Evolutionary conservation across 202 grass and related monocot species (phyloP).

Genomic region (Setaria viridis): DNA sequence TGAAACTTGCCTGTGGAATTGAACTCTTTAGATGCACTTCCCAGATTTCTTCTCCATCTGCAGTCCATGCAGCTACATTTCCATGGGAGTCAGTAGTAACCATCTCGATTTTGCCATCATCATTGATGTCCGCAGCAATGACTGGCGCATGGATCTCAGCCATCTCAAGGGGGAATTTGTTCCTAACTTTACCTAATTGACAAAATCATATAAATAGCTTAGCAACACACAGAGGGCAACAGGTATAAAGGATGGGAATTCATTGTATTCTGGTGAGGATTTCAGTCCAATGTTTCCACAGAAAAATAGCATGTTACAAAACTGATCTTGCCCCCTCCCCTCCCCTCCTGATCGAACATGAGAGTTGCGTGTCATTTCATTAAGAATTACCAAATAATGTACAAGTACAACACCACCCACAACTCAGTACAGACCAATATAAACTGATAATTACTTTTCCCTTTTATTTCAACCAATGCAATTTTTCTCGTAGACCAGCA

Average conservation of each 20-base stretch:
- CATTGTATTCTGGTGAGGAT: slow-evolving; percentile 11
- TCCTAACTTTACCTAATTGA: slow-evolving; percentile 78
- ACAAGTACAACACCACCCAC: background rate
- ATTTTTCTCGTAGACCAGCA: background rate
- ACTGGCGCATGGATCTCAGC: slow-evolving; percentile 90
- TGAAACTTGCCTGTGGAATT: slow-evolving; percentile 79
- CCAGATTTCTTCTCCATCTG: slow-evolving; percentile 93
- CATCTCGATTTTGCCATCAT: slow-evolving; percentile 98
- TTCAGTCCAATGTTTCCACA: slow-evolving; percentile 4
- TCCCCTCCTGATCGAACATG: background rate
- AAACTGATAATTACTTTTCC: slow-evolving; percentile 19
- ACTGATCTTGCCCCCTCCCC: background rate
- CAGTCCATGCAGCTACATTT: slow-evolving; percentile 95
- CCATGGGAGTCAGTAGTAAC: slow-evolving; percentile 88
- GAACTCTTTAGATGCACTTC: slow-evolving; percentile 94
- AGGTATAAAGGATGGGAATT: background rate
- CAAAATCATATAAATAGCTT: slow-evolving; percentile 31
- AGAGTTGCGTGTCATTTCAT: background rate
- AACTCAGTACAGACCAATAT: background rate
- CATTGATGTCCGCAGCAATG: slow-evolving; percentile 90
- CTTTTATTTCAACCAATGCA: background rate
- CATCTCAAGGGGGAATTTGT: slow-evolving; percentile 95
- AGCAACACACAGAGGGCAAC: slow-evolving; percentile 7
- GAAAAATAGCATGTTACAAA: slow-evolving; percentile 22
- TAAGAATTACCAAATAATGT: background rate